Percentiles rank a stretch among this genome's conserved stretches.
Conservation (phyloP, 202 grass and related monocot genomes). For the Zizania palustris region DNA sequence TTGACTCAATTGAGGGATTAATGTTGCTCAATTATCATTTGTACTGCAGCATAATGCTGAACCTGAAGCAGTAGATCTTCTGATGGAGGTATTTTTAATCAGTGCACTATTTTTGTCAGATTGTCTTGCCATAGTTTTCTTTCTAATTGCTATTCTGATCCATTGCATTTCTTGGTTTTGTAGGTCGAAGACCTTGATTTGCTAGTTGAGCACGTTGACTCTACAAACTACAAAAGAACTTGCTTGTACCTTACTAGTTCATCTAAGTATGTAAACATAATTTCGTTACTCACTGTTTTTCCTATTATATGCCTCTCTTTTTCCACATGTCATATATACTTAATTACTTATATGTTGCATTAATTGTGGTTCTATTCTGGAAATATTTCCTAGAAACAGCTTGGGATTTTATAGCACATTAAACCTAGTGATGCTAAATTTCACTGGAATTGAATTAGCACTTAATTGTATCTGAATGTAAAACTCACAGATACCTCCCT, state of each 20-base stretch:
- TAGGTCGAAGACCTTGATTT: constrained; percentile 99
- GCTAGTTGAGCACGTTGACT: constrained; percentile 92
- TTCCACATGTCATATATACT: not conserved
- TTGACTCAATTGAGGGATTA: constrained; percentile 17
- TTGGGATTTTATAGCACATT: not conserved
- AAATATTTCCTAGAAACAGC: not conserved
- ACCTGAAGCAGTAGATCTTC: constrained; percentile 97
- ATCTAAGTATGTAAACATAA: constrained; percentile 57
- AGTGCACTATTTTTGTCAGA: constrained; percentile 20
- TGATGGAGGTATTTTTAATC: constrained; percentile 76
- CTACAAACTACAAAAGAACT: constrained; percentile 86
- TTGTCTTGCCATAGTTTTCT: not conserved
- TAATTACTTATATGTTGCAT: not conserved
- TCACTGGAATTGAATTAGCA: constrained; percentile 29
- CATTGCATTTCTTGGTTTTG: constrained; percentile 23
- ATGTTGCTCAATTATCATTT: constrained; percentile 20
- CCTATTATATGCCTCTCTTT: constrained; percentile 9
- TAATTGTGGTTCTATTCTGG: not conserved
- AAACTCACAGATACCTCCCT: constrained; percentile 69
- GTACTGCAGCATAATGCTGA: constrained; percentile 86
- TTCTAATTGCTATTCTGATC: constrained; percentile 13
- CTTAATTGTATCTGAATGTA: constrained; percentile 7
- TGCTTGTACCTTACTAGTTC: constrained; percentile 95
- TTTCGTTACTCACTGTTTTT: not conserved
- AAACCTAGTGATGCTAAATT: not conserved